A percentile compares a stretch with the other conserved stretches of the same genome.
phyloP scores from a whole-genome alignment of 2,329 filamentous ascomycete genomes.

The Dendrostoma leiphaemia region DNA sequence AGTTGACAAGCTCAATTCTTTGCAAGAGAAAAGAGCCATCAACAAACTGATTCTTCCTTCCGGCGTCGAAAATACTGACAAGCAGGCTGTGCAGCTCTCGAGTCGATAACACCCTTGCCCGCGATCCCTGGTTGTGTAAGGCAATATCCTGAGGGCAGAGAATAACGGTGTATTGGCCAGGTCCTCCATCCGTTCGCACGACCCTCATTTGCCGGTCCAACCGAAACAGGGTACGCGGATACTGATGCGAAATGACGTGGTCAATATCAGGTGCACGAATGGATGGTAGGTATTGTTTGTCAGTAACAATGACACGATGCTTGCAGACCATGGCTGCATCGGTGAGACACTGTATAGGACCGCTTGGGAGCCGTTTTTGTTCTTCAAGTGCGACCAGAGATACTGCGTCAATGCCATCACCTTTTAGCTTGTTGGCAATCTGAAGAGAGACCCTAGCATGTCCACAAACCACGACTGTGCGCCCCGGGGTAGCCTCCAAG shows the following conservation, averaged over 20 bases:
- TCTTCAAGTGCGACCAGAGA: neutral
- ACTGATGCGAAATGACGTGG: neutral
- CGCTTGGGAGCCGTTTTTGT: too few species aligned
- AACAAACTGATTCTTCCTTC: neutral
- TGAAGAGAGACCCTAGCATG: neutral
- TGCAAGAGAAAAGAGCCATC: neutral
- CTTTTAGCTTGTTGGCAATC: neutral
- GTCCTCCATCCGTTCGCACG: neutral
- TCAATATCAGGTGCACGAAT: neutral
- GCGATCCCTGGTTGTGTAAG: neutral
- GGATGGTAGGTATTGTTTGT: neutral
- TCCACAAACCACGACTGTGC: neutral
- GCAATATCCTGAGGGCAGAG: neutral
- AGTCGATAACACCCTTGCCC: neutral
- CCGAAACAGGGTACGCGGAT: neutral
- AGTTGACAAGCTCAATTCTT: neutral
- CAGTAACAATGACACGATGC: neutral
- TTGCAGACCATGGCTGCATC: neutral
- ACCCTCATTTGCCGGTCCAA: too few species aligned
- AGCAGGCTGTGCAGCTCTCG: neutral
- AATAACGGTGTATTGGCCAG: neutral
- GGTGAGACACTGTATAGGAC: neutral
- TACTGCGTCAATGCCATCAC: neutral
- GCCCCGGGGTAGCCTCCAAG: neutral
- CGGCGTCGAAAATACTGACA: neutral